A percentile compares a stretch with the other conserved stretches of the same genome.
phyloP scores from a whole-genome alignment of 2,329 filamentous ascomycete species.

The Penicillium glabrum region DNA sequence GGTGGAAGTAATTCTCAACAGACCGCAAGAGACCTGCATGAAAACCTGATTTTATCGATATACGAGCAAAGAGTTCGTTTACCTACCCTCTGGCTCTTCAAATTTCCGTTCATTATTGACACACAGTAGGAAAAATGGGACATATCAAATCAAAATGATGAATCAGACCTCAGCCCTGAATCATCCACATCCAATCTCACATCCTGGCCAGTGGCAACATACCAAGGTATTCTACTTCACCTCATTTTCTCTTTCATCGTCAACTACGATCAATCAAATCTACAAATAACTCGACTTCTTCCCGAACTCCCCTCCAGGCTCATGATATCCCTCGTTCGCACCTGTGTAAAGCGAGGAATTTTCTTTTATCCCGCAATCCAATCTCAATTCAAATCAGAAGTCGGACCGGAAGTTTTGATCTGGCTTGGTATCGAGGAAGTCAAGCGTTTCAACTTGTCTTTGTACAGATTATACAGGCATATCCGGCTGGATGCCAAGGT shows the following conservation, averaged over 20 bases:
- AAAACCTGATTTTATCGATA: conserved; percentile 15
- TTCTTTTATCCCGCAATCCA: conserved; percentile 28
- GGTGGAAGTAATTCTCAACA: conserved; percentile 8
- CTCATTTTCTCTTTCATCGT: conserved; percentile 23
- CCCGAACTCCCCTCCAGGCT: conserved; percentile 9
- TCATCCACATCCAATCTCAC: background rate
- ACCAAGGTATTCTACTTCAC: conserved; percentile 29
- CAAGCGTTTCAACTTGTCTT: conserved; percentile 23
- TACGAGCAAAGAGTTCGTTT: conserved; percentile 19
- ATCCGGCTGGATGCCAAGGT: background rate
- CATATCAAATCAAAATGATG: background rate
- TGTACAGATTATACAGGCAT: conserved; percentile 20
- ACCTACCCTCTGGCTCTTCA: too few relatives aligned
- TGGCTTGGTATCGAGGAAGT: conserved; percentile 26
- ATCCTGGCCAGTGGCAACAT: conserved; percentile 29
- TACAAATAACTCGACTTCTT: conserved; percentile 2
- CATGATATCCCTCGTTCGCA: conserved; percentile 17
- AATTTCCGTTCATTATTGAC: background rate
- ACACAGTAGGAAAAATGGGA: conserved; percentile 5
- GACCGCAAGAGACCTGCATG: conserved; percentile 21
- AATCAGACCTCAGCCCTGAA: background rate
- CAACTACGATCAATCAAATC: background rate
- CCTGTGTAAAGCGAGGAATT: conserved; percentile 19
- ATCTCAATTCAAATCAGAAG: conserved; percentile 8
- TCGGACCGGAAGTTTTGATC: conserved; percentile 17